These are phyloP conservation scores for Salix dunnii DNA, from an alignment of 345 rosid species.

Conservation along the genomic window DNA sequence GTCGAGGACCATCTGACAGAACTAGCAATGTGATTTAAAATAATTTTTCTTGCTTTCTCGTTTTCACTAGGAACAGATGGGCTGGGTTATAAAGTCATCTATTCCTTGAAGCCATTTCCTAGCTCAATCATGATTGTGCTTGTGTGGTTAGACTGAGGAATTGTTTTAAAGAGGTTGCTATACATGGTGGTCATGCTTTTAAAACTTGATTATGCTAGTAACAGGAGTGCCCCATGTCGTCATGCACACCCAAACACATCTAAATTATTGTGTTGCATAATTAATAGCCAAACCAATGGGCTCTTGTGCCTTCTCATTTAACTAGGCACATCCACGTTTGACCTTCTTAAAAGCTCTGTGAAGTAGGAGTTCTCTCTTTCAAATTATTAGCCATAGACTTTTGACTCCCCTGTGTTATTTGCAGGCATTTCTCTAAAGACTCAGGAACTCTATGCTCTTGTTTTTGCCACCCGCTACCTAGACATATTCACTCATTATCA, in stretches of 20 bases:
- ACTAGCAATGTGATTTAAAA: not conserved
- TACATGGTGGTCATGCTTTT: not conserved
- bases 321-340: not conserved
- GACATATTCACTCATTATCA: constrained; percentile 68
- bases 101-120: not conserved
- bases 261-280: not conserved
- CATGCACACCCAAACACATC: not conserved
- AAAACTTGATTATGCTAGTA: not conserved
- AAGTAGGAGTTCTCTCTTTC: not conserved
- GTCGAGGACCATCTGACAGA: not conserved
- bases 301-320: not conserved
- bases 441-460: constrained; percentile 72
- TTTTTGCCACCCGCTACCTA: constrained; percentile 70
- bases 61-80: not conserved
- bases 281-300: not conserved
- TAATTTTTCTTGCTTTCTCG: not conserved
- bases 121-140: not conserved
- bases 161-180: not conserved
- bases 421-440: constrained; percentile 88
- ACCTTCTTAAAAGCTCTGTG: not conserved
- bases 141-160: not conserved
- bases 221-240: not conserved
- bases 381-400: not conserved
- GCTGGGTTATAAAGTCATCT: not conserved
- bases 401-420: not conserved